Evolutionary conservation across 2,329 filamentous ascomycete species (phyloP).

Genomic region (Neocatenulostroma microsporum): DNA sequence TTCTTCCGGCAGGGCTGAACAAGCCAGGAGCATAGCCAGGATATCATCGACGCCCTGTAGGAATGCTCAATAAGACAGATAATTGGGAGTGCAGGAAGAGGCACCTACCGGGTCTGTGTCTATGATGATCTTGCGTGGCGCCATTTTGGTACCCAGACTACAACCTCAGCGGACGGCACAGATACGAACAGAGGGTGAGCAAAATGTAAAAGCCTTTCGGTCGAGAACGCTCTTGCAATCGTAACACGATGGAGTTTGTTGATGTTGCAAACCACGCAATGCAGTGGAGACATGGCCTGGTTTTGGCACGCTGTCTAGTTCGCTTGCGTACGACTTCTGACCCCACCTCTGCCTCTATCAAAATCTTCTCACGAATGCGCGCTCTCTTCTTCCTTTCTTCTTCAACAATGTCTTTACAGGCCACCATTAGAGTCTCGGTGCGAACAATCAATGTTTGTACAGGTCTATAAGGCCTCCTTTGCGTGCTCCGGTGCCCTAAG

Average conservation of each 20-base stretch:
- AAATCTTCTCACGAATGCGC: too few relatives aligned
- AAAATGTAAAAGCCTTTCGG: too few relatives aligned
- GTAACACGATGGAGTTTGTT: too few relatives aligned
- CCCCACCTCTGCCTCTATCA: too few relatives aligned
- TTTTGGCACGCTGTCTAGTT: too few relatives aligned
- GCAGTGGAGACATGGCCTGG: too few relatives aligned
- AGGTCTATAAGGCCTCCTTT: conserved; percentile 65
- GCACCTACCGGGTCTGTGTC: conserved; percentile 81
- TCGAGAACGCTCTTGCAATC: too few relatives aligned
- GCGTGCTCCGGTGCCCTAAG: conserved; percentile 99
- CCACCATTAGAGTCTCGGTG: conserved; percentile 99
- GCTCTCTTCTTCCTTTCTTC: conserved; percentile 37
- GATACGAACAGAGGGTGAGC: too few relatives aligned
- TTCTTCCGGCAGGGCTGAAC: conserved; percentile 74
- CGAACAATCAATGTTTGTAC: conserved; percentile 87
- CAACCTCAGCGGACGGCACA: too few relatives aligned
- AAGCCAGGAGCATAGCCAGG: conserved; percentile 76
- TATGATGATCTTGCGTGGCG: conserved; percentile 66
- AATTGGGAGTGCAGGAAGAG: conserved; percentile 1
- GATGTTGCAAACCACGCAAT: too few relatives aligned
- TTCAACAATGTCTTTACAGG: conserved; percentile 69
- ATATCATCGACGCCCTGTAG: conserved; percentile 75
- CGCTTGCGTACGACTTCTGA: too few relatives aligned
- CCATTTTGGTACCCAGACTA: too few relatives aligned
- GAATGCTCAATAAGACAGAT: background rate